Conservation (phyloP, 148 eudicot species). For the Beta vulgaris region DNA sequence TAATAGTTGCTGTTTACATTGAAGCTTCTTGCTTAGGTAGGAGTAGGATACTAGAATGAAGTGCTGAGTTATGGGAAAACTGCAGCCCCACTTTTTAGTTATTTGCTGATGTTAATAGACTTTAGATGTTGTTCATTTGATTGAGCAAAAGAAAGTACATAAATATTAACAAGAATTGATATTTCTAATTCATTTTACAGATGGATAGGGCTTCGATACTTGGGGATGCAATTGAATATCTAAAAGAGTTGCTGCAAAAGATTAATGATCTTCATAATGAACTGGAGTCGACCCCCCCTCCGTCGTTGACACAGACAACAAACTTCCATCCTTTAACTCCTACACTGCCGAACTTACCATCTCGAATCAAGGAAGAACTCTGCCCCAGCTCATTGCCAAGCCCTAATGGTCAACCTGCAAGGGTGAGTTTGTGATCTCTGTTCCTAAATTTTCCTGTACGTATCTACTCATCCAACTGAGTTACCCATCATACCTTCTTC, state of each 20-base stretch:
- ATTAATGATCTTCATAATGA: conserved; percentile 81
- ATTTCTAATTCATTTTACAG: conserved; percentile 25
- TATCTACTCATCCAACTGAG: not conserved
- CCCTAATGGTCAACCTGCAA: conserved; percentile 82
- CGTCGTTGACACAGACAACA: conserved; percentile 53
- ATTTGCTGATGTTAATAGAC: not conserved
- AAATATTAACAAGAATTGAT: not conserved
- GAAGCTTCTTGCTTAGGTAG: not conserved
- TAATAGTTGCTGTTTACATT: not conserved
- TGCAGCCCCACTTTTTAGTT: not conserved
- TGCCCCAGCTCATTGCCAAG: conserved; percentile 65
- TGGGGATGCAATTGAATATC: conserved; percentile 81
- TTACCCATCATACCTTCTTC: not conserved
- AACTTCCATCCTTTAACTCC: conserved; percentile 78
- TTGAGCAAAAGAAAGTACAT: not conserved
- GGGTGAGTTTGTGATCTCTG: conserved; percentile 37
- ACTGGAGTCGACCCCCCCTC: conserved; percentile 60
- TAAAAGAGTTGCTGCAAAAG: conserved; percentile 77
- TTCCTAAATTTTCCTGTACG: not conserved
- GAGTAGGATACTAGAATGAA: not conserved
- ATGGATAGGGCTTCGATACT: conserved; percentile 94
- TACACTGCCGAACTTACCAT: conserved; percentile 57
- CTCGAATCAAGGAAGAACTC: conserved; percentile 81
- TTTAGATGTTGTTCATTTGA: not conserved
- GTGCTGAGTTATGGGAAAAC: not conserved